Conservation (phyloP, 1,139 yeast species). For the Waltiozyma sp. region DNA sequence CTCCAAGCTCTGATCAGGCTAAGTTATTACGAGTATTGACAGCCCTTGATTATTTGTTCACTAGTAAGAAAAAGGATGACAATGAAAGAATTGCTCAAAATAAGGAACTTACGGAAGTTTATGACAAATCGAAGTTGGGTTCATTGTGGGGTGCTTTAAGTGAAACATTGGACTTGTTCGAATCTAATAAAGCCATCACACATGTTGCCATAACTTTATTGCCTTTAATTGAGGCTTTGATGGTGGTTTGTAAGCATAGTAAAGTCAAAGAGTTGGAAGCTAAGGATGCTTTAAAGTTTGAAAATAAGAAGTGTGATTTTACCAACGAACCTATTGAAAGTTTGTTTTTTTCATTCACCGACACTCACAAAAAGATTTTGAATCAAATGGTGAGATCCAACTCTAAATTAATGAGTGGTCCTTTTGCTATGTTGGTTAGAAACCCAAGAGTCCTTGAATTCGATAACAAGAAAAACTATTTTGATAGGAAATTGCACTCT, state of each 20-base stretch:
- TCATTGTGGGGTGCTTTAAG: constrained; percentile 82
- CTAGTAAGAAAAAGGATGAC: constrained; percentile 17
- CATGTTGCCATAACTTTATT: constrained; percentile 74
- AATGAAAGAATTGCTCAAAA: constrained; percentile 18
- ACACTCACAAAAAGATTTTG: constrained; percentile 77
- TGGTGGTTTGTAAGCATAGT: constrained; percentile 92
- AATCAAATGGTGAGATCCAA: constrained; percentile 89
- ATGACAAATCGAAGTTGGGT: constrained; percentile 61
- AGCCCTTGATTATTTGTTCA: constrained; percentile 74
- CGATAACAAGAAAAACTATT: constrained; percentile 85
- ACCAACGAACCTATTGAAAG: constrained; percentile 69
- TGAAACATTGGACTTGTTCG: constrained; percentile 56
- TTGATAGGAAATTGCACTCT: constrained; percentile 59
- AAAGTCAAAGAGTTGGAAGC: constrained; percentile 55
- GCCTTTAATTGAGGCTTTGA: constrained; percentile 82
- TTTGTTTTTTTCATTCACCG: constrained; percentile 78
- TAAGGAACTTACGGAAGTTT: constrained; percentile 47
- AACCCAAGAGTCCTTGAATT: constrained; percentile 89
- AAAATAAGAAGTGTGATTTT: constrained; percentile 52
- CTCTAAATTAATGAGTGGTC: constrained; percentile 94
- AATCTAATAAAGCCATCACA: constrained; percentile 34
- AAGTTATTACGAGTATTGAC: constrained; percentile 75
- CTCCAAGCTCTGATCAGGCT: constrained; percentile 81
- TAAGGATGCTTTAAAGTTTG: constrained; percentile 49
- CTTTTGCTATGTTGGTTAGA: constrained; percentile 80